phyloP scores from a whole-genome alignment of 2,329 filamentous ascomycete genomes.

The Epichloe glyceriae region DNA sequence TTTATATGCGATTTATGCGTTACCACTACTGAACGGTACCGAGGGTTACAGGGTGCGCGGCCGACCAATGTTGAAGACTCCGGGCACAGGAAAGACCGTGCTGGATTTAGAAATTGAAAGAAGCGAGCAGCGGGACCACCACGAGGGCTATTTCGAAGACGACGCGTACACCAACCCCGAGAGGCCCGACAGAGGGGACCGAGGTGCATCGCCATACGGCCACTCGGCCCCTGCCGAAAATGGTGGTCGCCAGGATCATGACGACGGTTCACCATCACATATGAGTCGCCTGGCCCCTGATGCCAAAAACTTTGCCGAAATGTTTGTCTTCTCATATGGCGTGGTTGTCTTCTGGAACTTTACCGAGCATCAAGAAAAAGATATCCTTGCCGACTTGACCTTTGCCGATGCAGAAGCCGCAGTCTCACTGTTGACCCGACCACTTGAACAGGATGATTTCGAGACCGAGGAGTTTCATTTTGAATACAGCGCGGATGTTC shows the following conservation, averaged over 20 bases:
- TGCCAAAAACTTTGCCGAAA: conserved; percentile 73
- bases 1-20: conserved; percentile 86
- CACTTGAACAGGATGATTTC: conserved; percentile 77
- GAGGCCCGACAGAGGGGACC: conserved; percentile 19
- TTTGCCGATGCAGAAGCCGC: conserved; percentile 62
- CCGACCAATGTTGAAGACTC: conserved; percentile 82
- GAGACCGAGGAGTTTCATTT: conserved; percentile 99
- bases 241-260: conserved; percentile 19
- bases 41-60: conserved; percentile 84
- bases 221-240: conserved; percentile 18
- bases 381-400: conserved; percentile 85
- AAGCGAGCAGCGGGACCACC: conserved; percentile 77
- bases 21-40: conserved; percentile 71
- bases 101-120: conserved; percentile 92
- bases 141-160: conserved; percentile 81
- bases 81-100: conserved; percentile 77
- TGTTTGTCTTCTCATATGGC: conserved; percentile 95
- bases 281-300: conserved; percentile 52
- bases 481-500: conserved; percentile 79
- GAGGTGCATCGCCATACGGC: conserved; percentile 18
- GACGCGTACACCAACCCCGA: conserved; percentile 38
- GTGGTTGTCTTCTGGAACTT: conserved; percentile 99
- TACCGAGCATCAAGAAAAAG: conserved; percentile 88
- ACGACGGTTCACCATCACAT: conserved; percentile 32
- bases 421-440: conserved; percentile 58